Conservation (phyloP, 208 protist species). For the Acanthamoeba triangularis region DNA sequence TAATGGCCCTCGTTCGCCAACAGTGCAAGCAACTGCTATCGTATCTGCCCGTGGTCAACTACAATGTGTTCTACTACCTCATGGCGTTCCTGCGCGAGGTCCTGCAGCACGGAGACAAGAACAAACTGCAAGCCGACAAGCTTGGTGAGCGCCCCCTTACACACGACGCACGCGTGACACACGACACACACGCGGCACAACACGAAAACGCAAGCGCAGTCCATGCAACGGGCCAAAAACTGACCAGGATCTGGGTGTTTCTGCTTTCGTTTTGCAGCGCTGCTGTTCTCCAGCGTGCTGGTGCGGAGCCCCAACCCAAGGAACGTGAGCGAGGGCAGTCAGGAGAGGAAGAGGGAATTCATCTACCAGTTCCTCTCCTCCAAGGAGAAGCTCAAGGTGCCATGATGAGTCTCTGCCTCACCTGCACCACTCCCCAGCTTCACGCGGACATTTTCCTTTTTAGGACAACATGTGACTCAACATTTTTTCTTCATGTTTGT, state of each 20-base stretch:
- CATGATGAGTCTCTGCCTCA: too few relatives aligned
- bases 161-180: background rate
- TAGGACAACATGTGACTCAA: too few relatives aligned
- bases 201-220: background rate
- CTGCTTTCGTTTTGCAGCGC: background rate
- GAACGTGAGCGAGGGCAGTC: constrained; percentile 26
- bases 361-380: constrained; percentile 49
- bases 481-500: too few relatives aligned
- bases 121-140: constrained; percentile 69
- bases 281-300: constrained; percentile 69
- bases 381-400: constrained; percentile 63
- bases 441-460: too few relatives aligned
- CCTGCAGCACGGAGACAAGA: constrained; percentile 72
- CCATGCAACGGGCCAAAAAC: background rate
- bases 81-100: constrained; percentile 88
- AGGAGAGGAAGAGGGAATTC: constrained; percentile 60
- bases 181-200: background rate
- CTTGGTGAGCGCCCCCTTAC: background rate
- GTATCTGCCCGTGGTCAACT: constrained; percentile 84
- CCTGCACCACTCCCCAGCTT: too few relatives aligned
- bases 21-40: constrained; percentile 84
- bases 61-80: constrained; percentile 89
- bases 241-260: background rate
- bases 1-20: background rate
- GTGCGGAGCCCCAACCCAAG: constrained; percentile 14